Evolutionary conservation across 805 yeast species (phyloP).

Genomic region (Saitoella complicata): DNA sequence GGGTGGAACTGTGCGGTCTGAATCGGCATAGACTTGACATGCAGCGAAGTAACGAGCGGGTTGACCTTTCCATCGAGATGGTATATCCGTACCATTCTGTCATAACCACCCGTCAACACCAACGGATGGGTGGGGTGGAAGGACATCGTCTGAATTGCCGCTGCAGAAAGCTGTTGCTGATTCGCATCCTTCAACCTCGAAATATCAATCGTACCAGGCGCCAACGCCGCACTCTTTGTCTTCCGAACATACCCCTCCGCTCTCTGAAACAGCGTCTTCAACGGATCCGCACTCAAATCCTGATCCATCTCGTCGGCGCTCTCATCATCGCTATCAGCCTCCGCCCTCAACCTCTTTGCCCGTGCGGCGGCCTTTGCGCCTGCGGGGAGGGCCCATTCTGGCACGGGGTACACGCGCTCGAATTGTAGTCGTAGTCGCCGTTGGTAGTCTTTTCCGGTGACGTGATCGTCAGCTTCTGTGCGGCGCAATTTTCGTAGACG

Average conservation of each 20-base stretch:
- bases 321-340: conserved; percentile 16
- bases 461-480: conserved; percentile 33
- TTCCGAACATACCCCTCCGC: conserved; percentile 17
- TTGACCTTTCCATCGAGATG: conserved; percentile 82
- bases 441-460: conserved; percentile 47
- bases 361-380: conserved; percentile 14
- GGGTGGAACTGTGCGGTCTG: conserved; percentile 54
- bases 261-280: conserved; percentile 19
- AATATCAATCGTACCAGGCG: conserved; percentile 57
- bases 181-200: conserved; percentile 81
- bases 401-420: conserved; percentile 60
- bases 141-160: conserved; percentile 71
- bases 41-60: conserved; percentile 65
- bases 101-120: conserved; percentile 82
- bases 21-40: conserved; percentile 63
- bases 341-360: conserved; percentile 15
- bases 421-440: conserved; percentile 55
- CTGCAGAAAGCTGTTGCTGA: conserved; percentile 39
- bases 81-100: conserved; percentile 68
- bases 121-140: conserved; percentile 80
- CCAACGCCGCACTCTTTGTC: conserved; percentile 36
- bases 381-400: conserved; percentile 54
- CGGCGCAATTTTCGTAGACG: conserved; percentile 57
- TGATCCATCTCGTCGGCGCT: conserved; percentile 20
- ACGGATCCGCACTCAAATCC: conserved; percentile 20